These are phyloP conservation scores for Stachybotrys chartarum DNA, from an alignment of 2,329 filamentous ascomycete genomes.

Conservation along the genomic window DNA sequence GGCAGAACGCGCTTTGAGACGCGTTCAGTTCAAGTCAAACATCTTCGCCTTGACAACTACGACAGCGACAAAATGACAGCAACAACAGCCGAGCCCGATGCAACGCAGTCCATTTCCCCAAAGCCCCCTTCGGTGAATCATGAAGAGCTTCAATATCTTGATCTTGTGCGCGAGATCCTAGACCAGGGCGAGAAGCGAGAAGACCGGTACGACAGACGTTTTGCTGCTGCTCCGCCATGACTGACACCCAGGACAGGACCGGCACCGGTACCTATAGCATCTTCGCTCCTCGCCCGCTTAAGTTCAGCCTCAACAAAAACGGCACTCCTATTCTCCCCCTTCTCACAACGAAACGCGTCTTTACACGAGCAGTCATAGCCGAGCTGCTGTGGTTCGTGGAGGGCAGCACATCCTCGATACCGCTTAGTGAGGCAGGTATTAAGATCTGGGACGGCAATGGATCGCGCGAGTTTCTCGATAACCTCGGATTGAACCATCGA, in stretches of 20 bases:
- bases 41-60: constrained; percentile 1
- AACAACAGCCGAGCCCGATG: not conserved
- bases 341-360: constrained; percentile 95
- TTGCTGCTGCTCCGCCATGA: not conserved
- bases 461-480: constrained; percentile 82
- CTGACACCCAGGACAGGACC: constrained; percentile 48
- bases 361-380: constrained; percentile 78
- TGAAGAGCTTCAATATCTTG: constrained; percentile 91
- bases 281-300: constrained; percentile 80
- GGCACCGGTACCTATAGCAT: constrained; percentile 88
- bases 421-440: constrained; percentile 72
- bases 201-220: constrained; percentile 55
- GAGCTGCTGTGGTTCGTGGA: constrained; percentile 96
- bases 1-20: not conserved
- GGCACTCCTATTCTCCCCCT: constrained; percentile 70
- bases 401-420: constrained; percentile 71
- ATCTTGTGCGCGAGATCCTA: constrained; percentile 81
- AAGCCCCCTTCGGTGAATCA: constrained; percentile 33
- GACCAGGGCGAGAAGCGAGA: constrained; percentile 78
- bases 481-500: constrained; percentile 71
- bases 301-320: constrained; percentile 69
- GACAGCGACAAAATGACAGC: not conserved
- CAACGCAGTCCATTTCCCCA: not conserved
- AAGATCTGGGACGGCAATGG: constrained; percentile 99
- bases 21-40: not conserved